A percentile compares a stretch with the other conserved stretches of the same genome.
phyloP scores from a whole-genome alignment of 192 early-diverging fungal species.

The Coemansia sp. region DNA sequence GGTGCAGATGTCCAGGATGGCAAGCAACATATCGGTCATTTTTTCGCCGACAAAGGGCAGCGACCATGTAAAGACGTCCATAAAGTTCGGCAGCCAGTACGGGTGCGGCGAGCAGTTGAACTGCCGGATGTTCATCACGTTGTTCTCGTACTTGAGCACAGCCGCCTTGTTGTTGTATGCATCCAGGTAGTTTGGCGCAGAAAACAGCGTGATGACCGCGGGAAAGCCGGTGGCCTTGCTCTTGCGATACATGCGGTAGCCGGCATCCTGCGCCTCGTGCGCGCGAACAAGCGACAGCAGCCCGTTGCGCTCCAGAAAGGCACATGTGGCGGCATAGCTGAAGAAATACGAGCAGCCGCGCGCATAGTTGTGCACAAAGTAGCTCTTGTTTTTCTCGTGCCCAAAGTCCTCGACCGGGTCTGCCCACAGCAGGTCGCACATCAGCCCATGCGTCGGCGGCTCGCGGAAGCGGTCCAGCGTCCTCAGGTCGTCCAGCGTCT shows the following conservation, averaged over 20 bases:
- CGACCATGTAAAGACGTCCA: constrained; percentile 98
- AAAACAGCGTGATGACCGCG: constrained; percentile 96
- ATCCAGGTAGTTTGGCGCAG: constrained; percentile 96
- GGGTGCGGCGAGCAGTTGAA: constrained; percentile 93
- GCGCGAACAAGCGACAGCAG: constrained; percentile 94
- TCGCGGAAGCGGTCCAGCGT: constrained; percentile 86
- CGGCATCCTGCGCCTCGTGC: constrained; percentile 96
- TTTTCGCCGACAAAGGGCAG: constrained; percentile 98
- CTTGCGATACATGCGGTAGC: constrained; percentile 95
- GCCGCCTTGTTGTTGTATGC: constrained; percentile 99
- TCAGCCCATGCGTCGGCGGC: constrained; percentile 88
- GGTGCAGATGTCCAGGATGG: constrained; percentile 91
- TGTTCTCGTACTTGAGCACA: constrained; percentile 97
- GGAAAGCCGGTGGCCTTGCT: constrained; percentile 92
- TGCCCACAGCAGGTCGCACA: constrained; percentile 92
- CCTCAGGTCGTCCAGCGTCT: constrained; percentile 86
- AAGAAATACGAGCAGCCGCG: constrained; percentile 96
- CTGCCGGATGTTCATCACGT: constrained; percentile 99
- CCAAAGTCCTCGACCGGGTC: constrained; percentile 97
- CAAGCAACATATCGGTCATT: constrained; percentile 95
- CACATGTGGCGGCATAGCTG: constrained; percentile 88
- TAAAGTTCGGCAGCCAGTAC: constrained; percentile 98
- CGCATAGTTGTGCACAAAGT: constrained; percentile 89
- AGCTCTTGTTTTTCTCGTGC: constrained; percentile 85
- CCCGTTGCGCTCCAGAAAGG: constrained; percentile 92